Evolutionary conservation across 441 rosid species (phyloP).

Genomic region (Syzygium malaccense): DNA sequence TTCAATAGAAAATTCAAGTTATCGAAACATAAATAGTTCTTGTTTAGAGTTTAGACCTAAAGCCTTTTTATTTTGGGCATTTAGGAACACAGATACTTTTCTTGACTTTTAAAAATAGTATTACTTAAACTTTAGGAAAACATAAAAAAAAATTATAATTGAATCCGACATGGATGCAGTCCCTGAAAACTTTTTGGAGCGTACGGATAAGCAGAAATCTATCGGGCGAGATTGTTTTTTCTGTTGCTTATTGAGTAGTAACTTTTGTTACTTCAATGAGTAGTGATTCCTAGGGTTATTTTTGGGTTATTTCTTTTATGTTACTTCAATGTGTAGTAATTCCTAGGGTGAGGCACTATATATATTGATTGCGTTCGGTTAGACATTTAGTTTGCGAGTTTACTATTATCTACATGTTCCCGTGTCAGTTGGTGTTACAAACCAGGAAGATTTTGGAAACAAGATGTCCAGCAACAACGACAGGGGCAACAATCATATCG

Average conservation of each 20-base stretch:
- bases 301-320: not conserved
- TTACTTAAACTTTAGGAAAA: not conserved
- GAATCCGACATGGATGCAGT: not conserved
- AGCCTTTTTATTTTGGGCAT: not conserved
- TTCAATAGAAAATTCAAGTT: not conserved
- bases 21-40: not conserved
- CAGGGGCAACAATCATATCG: not conserved
- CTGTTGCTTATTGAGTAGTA: not conserved
- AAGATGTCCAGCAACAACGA: not conserved
- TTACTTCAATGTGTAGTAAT: not conserved
- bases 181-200: not conserved
- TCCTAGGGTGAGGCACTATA: not conserved
- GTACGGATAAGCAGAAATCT: not conserved
- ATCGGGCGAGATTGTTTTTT: not conserved
- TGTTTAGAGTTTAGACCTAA: not conserved
- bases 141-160: not conserved
- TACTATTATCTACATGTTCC: not conserved
- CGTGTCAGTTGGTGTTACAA: not conserved
- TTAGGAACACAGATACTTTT: not conserved
- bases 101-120: not conserved
- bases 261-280: not conserved
- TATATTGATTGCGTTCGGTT: not conserved
- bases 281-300: no score
- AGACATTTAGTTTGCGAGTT: not conserved
- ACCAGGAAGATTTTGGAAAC: not conserved